Conservation (phyloP, 441 rosid genomes). For the Mallotus repandus region DNA sequence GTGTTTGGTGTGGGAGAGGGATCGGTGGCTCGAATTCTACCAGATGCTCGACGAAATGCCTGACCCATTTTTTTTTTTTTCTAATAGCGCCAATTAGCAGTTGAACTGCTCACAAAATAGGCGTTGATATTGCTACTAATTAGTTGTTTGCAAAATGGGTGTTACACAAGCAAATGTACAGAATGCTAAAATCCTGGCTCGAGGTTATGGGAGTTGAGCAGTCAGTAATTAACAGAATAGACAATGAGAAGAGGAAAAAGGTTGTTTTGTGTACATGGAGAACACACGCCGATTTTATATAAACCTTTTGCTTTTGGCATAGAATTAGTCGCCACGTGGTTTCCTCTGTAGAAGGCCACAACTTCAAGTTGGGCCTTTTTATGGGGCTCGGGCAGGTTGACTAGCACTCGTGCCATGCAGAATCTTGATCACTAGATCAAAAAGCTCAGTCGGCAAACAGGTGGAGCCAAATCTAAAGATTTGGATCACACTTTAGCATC, state of each 20-base stretch:
- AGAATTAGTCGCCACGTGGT: conserved; percentile 10
- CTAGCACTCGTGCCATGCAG: too few species aligned
- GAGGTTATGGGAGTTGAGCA: background rate
- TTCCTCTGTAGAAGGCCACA: background rate
- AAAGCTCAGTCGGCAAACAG: too few species aligned
- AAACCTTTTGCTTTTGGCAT: background rate
- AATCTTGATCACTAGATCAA: too few species aligned
- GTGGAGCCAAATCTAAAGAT: too few species aligned
- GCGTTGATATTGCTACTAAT: too few species aligned
- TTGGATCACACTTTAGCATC: too few species aligned
- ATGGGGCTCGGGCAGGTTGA: too few species aligned
- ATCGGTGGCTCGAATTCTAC: conserved; percentile 25
- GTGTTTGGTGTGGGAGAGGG: conserved; percentile 23
- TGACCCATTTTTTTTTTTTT: conserved; percentile 23
- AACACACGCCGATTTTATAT: background rate
- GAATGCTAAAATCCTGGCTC: background rate
- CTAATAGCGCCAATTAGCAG: background rate
- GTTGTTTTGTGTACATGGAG: background rate
- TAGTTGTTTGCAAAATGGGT: background rate
- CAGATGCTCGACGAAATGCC: conserved; percentile 42
- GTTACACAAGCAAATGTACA: background rate
- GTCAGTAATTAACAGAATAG: too few species aligned
- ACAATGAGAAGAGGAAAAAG: background rate
- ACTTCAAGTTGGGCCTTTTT: background rate
- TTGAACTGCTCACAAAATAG: too few species aligned